These are phyloP conservation scores for Murraya koenigii DNA, from an alignment of 345 rosid species.

Conservation along the genomic window DNA sequence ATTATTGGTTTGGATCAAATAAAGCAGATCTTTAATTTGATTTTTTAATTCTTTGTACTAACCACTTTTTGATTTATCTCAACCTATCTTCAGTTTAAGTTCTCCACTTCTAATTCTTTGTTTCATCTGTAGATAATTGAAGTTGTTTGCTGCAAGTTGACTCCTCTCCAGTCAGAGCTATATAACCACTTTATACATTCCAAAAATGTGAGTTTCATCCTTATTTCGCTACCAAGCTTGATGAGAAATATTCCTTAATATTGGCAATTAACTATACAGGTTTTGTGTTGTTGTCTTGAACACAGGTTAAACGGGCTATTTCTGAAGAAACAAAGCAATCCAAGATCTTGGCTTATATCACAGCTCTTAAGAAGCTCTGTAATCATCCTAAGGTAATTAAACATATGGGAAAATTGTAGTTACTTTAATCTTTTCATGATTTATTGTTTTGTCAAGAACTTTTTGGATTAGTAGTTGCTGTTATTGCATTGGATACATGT, in stretches of 20 bases:
- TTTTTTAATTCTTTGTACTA: background rate
- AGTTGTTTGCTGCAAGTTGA: constrained; percentile 98
- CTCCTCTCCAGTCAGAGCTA: constrained; percentile 80
- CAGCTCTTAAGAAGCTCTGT: constrained; percentile 99
- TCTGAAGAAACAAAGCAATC: constrained; percentile 77
- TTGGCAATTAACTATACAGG: background rate
- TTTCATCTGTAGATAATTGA: constrained; percentile 75
- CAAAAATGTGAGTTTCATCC: constrained; percentile 67
- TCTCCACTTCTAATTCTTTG: constrained; percentile 14
- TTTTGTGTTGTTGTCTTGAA: constrained; percentile 12
- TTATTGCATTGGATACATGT: background rate
- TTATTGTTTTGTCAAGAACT: background rate
- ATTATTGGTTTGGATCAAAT: background rate
- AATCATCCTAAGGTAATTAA: constrained; percentile 92
- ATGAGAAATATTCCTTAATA: background rate
- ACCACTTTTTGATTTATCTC: background rate
- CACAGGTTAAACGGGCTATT: constrained; percentile 81
- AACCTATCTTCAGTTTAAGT: background rate
- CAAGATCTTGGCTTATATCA: constrained; percentile 94
- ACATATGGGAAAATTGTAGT: background rate
- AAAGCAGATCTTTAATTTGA: background rate
- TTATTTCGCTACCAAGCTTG: constrained; percentile 8
- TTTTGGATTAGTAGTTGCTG: background rate
- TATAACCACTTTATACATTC: constrained; percentile 94
- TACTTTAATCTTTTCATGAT: background rate